Evolutionary conservation across 106 monocot species (phyloP).

Genomic region (Xerophyta viscosa): DNA sequence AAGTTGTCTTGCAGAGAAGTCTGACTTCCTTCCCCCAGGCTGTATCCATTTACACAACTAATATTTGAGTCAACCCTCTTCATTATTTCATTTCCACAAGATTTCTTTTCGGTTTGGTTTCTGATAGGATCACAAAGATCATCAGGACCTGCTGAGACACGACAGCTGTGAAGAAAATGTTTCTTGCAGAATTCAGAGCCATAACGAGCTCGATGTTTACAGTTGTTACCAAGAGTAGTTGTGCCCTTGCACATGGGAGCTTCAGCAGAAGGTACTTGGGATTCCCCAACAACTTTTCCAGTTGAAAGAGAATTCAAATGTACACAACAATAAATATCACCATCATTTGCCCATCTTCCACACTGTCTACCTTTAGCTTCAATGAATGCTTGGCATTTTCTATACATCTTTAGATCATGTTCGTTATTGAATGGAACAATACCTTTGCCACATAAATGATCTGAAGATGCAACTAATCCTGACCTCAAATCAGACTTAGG

Average conservation of each 20-base stretch:
- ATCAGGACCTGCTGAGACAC: slow-evolving; percentile 8
- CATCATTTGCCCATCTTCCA: slow-evolving; percentile 96
- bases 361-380: slow-evolving; percentile 83
- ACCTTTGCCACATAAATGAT: slow-evolving; percentile 3
- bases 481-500: slow-evolving; percentile 2
- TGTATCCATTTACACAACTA: slow-evolving; percentile 10
- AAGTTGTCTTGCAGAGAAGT: slow-evolving; percentile 23
- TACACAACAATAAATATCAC: slow-evolving; percentile 80
- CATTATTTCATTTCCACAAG: slow-evolving; percentile 9
- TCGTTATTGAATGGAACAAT: slow-evolving; percentile 2
- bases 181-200: slow-evolving; percentile 90
- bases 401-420: slow-evolving; percentile 19
- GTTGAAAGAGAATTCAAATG: slow-evolving; percentile 43
- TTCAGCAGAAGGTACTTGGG: slow-evolving; percentile 32
- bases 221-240: slow-evolving; percentile 78
- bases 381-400: slow-evolving; percentile 71
- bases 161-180: slow-evolving; percentile 30
- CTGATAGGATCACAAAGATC: slow-evolving; percentile 11
- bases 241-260: slow-evolving; percentile 72
- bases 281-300: slow-evolving; percentile 20
- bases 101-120: slow-evolving; percentile 21
- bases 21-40: slow-evolving; percentile 10
- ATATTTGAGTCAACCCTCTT: slow-evolving; percentile 19
- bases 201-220: slow-evolving; percentile 82
- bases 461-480: background rate